Percentiles rank a stretch among this genome's conserved stretches.
Conservation (phyloP, 805 yeast species). For the Jamesozyma piceae region DNA sequence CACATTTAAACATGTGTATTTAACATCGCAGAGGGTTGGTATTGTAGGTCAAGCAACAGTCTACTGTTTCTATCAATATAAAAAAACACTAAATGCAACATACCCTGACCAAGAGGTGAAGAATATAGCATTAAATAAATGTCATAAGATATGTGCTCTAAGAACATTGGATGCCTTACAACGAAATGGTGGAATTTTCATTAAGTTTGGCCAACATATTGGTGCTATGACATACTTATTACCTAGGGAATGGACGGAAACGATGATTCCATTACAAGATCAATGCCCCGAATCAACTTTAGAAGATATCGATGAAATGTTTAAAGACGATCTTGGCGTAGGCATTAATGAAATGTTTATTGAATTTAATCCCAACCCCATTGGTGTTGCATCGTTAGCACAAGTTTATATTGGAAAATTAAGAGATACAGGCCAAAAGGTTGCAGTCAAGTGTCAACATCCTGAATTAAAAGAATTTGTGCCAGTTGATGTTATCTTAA, state of each 20-base stretch:
- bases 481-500: conserved; percentile 77
- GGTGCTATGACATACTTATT: conserved; percentile 85
- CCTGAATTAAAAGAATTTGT: conserved; percentile 81
- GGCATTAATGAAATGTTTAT: conserved; percentile 53
- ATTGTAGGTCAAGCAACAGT: conserved; percentile 61
- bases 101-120: conserved; percentile 41
- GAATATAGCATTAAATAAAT: conserved; percentile 43
- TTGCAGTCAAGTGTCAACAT: conserved; percentile 92
- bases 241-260: conserved; percentile 90
- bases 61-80: conserved; percentile 65
- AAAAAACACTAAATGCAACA: conserved; percentile 38
- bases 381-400: conserved; percentile 93
- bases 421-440: conserved; percentile 50
- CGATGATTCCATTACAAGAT: conserved; percentile 90
- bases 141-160: conserved; percentile 69
- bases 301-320: conserved; percentile 60
- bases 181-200: conserved; percentile 83
- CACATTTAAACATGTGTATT: conserved; percentile 15
- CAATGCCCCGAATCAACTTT: conserved; percentile 74
- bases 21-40: conserved; percentile 43
- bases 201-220: conserved; percentile 90
- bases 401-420: conserved; percentile 82
- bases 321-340: conserved; percentile 55
- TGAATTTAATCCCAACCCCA: conserved; percentile 61
- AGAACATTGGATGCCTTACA: conserved; percentile 74